phyloP scores from a whole-genome alignment of 768 basidiomycete species.

The Leccinum fibrillosum region DNA sequence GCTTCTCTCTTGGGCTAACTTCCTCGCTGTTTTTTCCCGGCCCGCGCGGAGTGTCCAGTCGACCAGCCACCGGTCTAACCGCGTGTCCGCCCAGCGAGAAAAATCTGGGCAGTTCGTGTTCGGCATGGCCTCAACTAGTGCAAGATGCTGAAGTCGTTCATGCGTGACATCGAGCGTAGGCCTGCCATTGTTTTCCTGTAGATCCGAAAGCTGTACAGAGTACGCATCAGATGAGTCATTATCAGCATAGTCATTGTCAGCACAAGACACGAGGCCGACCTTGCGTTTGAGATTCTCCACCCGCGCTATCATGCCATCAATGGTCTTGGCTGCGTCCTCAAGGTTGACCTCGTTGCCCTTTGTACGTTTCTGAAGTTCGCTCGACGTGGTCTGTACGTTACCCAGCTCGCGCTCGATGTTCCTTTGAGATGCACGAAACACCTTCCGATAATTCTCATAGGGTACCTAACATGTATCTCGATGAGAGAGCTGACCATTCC shows the following conservation, averaged over 20 bases:
- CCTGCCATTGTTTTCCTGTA: conserved; percentile 42
- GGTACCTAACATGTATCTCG: conserved; percentile 59
- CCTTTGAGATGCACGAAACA: conserved; percentile 81
- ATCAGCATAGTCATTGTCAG: conserved; percentile 8
- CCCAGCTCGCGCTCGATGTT: conserved; percentile 77
- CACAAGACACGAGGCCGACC: conserved; percentile 42
- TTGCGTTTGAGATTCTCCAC: conserved; percentile 86
- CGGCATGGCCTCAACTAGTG: conserved; percentile 55
- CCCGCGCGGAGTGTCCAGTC: conserved; percentile 88
- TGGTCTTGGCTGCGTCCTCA: conserved; percentile 53
- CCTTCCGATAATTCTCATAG: conserved; percentile 84
- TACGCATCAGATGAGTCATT: conserved; percentile 16
- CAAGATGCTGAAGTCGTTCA: conserved; percentile 72
- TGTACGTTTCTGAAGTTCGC: conserved; percentile 55
- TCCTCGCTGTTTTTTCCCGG: conserved; percentile 70
- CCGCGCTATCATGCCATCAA: conserved; percentile 75
- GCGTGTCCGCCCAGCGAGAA: conserved; percentile 71
- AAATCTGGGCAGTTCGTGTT: conserved; percentile 54
- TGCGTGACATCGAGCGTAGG: conserved; percentile 73
- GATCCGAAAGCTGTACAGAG: conserved; percentile 42
- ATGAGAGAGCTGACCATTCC: conserved; percentile 9
- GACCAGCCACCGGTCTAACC: conserved; percentile 86
- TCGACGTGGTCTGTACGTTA: conserved; percentile 51
- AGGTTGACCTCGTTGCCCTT: conserved; percentile 36
- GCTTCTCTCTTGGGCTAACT: conserved; percentile 69